Base-by-base conservation (phyloP, 495 filamentous ascomycete genomes). In the Neurospora sp. region DNA sequence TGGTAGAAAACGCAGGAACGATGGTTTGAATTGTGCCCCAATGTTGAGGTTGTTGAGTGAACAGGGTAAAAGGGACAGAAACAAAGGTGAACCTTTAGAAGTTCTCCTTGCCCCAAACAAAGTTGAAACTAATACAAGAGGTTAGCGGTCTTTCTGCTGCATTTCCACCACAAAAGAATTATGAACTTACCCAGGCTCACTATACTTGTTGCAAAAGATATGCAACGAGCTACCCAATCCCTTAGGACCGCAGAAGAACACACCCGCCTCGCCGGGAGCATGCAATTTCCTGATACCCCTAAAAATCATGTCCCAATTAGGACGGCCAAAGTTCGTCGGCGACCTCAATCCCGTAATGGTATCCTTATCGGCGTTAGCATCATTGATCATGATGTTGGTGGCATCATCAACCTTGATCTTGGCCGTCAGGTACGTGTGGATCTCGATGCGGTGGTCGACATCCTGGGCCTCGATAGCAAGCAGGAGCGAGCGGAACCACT, bases 331-430 rank as follows among this genome's bases (percentile, higher is more conserved):
- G 80, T 92, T 93, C 54, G 91, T 93, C 59, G 91, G 91, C 54
- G 90, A 89, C 39, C 91, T 85, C 17, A 93, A 84, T 71, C 91
- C 91, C 6, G 91, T 93, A 75, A 93, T 92, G 73, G 90, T 87
- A 80, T 93, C 90, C 80, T 89, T 90, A 78, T 93, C 91, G 74
- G 91, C 91, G 76, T 93, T 91, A 71, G 90, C 91, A 75, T 93
- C 91, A 81, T 93, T 92, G 84, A 93, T 93, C 90, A 92, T 92
- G 84, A 93, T 93, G 77, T 93, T 92, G 11, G 90, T 92, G 43
- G 91, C 91, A 76, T 93, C 91, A 79, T 93, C 91, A 15, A 86
- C 85, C 84, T 92, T 92, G 84, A 93, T 92, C 83, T 91, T 92
- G 71, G 89, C 89, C 8, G 91, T 92, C 74, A 93, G 84, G 79